Evolutionary conservation across 2,329 filamentous ascomycete species (phyloP).

Genomic region (Diaporthe citrichinensis): DNA sequence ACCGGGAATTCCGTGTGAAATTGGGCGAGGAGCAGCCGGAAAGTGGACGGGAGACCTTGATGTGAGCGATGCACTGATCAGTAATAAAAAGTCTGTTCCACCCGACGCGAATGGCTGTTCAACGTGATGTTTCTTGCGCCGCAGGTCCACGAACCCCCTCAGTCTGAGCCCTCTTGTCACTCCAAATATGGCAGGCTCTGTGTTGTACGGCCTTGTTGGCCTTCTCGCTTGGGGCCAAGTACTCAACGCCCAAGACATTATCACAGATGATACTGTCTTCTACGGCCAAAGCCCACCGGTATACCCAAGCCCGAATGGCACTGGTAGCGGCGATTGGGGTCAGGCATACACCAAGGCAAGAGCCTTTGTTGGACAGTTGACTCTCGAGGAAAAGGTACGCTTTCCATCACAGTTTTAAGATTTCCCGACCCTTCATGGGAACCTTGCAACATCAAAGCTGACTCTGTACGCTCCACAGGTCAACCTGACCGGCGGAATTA

Average conservation of each 20-base stretch:
- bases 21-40: slow-evolving; percentile 11
- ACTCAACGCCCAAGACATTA: slow-evolving; percentile 34
- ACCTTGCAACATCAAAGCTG: slow-evolving; percentile 19
- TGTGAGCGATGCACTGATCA: slow-evolving; percentile 4
- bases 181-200: slow-evolving; percentile 23
- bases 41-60: neutral
- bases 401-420: no score
- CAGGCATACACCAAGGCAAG: slow-evolving; percentile 76
- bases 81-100: slow-evolving; percentile 24
- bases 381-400: slow-evolving; percentile 77
- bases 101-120: neutral
- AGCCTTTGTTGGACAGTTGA: slow-evolving; percentile 78
- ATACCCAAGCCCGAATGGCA: slow-evolving; percentile 40
- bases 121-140: neutral
- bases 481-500: slow-evolving; percentile 80
- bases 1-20: neutral
- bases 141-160: neutral
- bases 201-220: slow-evolving; percentile 33
- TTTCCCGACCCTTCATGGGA: no score
- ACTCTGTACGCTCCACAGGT: slow-evolving; percentile 59
- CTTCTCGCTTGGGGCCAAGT: slow-evolving; percentile 34
- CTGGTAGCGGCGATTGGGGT: slow-evolving; percentile 70
- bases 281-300: slow-evolving; percentile 39
- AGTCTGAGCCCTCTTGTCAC: neutral
- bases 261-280: slow-evolving; percentile 39